phyloP scores from a whole-genome alignment of 495 filamentous ascomycete genomes.

The Aspergillus kassunensis region DNA sequence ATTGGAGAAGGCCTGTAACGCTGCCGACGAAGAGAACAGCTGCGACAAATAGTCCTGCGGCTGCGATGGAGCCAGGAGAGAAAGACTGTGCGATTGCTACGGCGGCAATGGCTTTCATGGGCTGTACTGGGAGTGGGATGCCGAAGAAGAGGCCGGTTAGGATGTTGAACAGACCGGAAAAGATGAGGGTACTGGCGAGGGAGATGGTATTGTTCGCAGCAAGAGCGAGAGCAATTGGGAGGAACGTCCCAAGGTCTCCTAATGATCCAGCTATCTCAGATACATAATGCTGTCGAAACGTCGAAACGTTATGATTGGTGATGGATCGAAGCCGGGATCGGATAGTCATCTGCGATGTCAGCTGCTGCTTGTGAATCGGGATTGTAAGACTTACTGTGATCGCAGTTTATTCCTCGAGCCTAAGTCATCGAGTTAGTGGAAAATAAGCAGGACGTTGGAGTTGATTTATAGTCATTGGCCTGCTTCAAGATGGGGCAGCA shows the following conservation, averaged over 20 bases:
- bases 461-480: not conserved
- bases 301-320: slow-evolving; percentile 30
- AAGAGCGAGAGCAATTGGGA: slow-evolving; percentile 83
- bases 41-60: slow-evolving; percentile 74
- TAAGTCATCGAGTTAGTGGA: too few species aligned
- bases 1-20: slow-evolving; percentile 66
- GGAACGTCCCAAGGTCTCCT: slow-evolving; percentile 86
- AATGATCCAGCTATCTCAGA: slow-evolving; percentile 85
- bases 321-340: slow-evolving; percentile 29
- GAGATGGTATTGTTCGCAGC: slow-evolving; percentile 70
- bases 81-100: slow-evolving; percentile 70
- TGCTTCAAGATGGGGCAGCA: not conserved
- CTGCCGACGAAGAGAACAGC: slow-evolving; percentile 70
- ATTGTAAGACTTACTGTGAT: too few species aligned
- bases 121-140: slow-evolving; percentile 81
- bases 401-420: too few species aligned
- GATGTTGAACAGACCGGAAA: slow-evolving; percentile 83
- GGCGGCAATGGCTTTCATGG: slow-evolving; percentile 90
- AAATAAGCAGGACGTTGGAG: not conserved
- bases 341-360: slow-evolving; percentile 23
- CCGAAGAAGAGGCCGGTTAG: slow-evolving; percentile 77
- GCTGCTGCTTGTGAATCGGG: not conserved
- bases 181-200: slow-evolving; percentile 78
- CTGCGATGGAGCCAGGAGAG: slow-evolving; percentile 62
- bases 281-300: slow-evolving; percentile 54